Percentiles rank a stretch among this genome's conserved stretches.
phyloP scores from a whole-genome alignment of 768 basidiomycete genomes.

The Leccinum disarticulatum region DNA sequence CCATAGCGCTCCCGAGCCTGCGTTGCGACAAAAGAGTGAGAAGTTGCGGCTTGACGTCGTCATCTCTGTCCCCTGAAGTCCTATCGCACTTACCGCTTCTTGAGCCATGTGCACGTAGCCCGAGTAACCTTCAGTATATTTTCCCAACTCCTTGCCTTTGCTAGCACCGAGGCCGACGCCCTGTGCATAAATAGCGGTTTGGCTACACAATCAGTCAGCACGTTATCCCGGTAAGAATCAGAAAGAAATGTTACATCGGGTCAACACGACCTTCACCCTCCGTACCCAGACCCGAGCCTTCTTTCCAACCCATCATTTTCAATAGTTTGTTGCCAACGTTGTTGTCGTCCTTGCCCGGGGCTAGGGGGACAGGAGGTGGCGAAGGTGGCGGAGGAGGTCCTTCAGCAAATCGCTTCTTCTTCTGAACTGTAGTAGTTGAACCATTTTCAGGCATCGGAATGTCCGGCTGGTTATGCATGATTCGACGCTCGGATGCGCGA shows the following conservation, averaged over 20 bases:
- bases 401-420: constrained; percentile 48
- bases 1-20: constrained; percentile 39
- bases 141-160: constrained; percentile 81
- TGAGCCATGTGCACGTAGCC: constrained; percentile 74
- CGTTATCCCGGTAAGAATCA: neutral
- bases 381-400: constrained; percentile 61
- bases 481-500: constrained; percentile 88
- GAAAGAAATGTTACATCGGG: constrained; percentile 58
- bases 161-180: constrained; percentile 92
- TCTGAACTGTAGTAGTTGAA: constrained; percentile 24
- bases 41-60: constrained; percentile 17
- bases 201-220: constrained; percentile 40
- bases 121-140: constrained; percentile 64
- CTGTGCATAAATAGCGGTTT: constrained; percentile 82
- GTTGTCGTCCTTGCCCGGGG: constrained; percentile 75
- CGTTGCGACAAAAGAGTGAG: constrained; percentile 28
- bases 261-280: constrained; percentile 84
- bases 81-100: constrained; percentile 53
- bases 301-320: constrained; percentile 98
- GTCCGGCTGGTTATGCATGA: constrained; percentile 90
- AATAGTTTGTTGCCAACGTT: constrained; percentile 93
- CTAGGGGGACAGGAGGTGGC: constrained; percentile 61
- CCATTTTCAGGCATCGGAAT: constrained; percentile 61
- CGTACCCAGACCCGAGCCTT: constrained; percentile 83
- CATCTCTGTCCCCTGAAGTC: constrained; percentile 24